Evolutionary conservation across 495 filamentous ascomycete species (phyloP), one percentile per base, ranked within the genome.

Genomic region (Lepidopterella palustris): DNA sequence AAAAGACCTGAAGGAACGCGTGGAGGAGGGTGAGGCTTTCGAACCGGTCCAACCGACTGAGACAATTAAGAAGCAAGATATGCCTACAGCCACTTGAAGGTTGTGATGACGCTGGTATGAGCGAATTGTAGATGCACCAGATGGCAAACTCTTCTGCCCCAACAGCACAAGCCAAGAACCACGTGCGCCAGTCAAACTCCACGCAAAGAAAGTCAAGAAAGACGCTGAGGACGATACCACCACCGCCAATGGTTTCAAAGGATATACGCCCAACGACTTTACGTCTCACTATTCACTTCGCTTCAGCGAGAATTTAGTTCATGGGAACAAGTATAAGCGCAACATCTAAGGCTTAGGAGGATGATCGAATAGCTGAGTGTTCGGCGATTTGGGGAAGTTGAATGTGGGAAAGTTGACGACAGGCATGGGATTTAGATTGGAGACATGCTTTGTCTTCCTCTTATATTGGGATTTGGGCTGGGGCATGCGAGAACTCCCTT

Each of bases 1-100:
- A 26, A 61, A 59, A 9, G 65, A 68, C 24, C 51, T 65, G 23
- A 59, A 62, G 53, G 31, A 25, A 5, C 50, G 53, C 5, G 23
- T 57, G 18, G 60, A 62, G 23, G 31, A 8, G 10, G 63, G 63
- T 13, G 60, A 66, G 42, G 13, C 18, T 15, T 66, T 63, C 60
- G 26, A n/a, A 18, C 18, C 59, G 5, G 60, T 66, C 20, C 15
- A 26, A 13, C 50, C 55, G 3, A 10, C 29, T 27, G 25, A 51
- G 5, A 32, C 55, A 3, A 10, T 18, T 23, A 62, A 59, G 55
- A 65, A 65, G 49, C 53, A 58, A 27, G 45, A 59, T 66, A 52
- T 48, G 59, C 53, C 21, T 25, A 23, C 21, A 8, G 18, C 23
- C 11, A 49, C 11, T 23, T 23, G 18, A 49, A 42, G 9, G 2